Evolutionary conservation across 345 rosid species (phyloP).

Genomic region (Erucastrum elatum): DNA sequence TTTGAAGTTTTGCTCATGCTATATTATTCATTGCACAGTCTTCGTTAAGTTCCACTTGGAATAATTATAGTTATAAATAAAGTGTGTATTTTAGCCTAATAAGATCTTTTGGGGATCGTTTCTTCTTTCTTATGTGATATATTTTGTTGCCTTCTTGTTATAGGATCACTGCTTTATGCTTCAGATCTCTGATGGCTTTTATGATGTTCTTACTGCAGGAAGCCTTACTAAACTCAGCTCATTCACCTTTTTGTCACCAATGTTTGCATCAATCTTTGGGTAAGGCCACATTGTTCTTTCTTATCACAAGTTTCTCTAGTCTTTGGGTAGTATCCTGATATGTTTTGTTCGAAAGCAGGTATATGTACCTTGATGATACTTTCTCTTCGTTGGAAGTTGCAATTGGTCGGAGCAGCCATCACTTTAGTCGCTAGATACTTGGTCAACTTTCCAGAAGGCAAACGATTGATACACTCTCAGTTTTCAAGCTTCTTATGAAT

Average conservation of each 20-base stretch:
- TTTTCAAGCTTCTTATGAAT: too few relatives aligned
- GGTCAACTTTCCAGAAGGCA: too few relatives aligned
- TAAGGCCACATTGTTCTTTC: slow-evolving; percentile 39
- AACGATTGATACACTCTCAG: too few relatives aligned
- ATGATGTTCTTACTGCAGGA: slow-evolving; percentile 48
- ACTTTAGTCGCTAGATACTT: slow-evolving; percentile 47
- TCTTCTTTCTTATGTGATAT: too few relatives aligned
- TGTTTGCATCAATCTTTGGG: slow-evolving; percentile 94
- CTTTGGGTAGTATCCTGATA: background rate
- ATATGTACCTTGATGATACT: slow-evolving; percentile 74
- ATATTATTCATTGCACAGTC: too few relatives aligned
- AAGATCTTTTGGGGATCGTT: too few relatives aligned
- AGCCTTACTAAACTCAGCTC: slow-evolving; percentile 88
- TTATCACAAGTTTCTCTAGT: background rate
- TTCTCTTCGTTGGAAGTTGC: slow-evolving; percentile 54
- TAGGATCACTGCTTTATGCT: background rate
- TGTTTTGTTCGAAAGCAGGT: slow-evolving; percentile 48
- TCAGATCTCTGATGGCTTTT: slow-evolving; percentile 2
- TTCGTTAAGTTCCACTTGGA: too few relatives aligned
- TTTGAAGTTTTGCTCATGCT: too few relatives aligned
- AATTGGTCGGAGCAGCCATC: slow-evolving; percentile 73
- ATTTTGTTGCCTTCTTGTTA: background rate
- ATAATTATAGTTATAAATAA: too few relatives aligned
- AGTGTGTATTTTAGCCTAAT: slow-evolving; percentile 4
- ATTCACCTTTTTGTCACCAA: slow-evolving; percentile 83